Base-by-base conservation (phyloP, 2,329 filamentous ascomycete species). In the Sporothrix brasiliensis region DNA sequence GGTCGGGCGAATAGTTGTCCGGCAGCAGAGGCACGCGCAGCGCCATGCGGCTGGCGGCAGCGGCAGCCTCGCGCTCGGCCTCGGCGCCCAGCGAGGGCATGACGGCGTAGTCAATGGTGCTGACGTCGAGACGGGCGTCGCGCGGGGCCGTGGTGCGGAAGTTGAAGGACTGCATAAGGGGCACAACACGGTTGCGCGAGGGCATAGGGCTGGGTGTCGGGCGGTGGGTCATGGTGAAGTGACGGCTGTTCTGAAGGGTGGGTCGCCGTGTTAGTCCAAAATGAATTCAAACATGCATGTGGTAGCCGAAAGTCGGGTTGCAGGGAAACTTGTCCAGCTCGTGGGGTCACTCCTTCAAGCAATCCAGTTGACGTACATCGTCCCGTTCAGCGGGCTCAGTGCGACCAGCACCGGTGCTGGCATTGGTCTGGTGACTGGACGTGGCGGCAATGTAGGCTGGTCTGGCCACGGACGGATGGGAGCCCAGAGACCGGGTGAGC, bases 111-210 rank as follows among this genome's bases (percentile, higher is more conserved):
- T 89, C 86, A 71, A 88, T 82, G 71, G 83, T 80, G 60, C 76
- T 76, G 54, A 77, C 69, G 70, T 78, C 75, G 65, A 76, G 70
- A 3, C 76, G 72, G n/a, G 79, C 74, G 39, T 80, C 76, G 13
- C 78, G 75, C 19, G 84, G 77, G 3, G 82, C 79, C 21, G 84
- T 82, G 27, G 83, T 83, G 75, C 81, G 81, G 81, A 89, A 89
- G 77, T 84, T 86, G 81, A 90, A 89, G 76, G 85, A 86, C 80
- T 90, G 88, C 87, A 90, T 89, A 70, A 89, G 79, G 53, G 87
- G 87, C 75, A 85, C 80, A 71, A 80, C 79, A 74, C 82, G 83
- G 76, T 80, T 78, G 77, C 80, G 74, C 75, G 82, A 73, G 75
- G 79, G 79, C 72, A 72, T 65, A 65, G 83, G 82, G 70, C 81